Base-by-base conservation (phyloP, 1,139 yeast genomes). In the Tardiomyces depauwii region DNA sequence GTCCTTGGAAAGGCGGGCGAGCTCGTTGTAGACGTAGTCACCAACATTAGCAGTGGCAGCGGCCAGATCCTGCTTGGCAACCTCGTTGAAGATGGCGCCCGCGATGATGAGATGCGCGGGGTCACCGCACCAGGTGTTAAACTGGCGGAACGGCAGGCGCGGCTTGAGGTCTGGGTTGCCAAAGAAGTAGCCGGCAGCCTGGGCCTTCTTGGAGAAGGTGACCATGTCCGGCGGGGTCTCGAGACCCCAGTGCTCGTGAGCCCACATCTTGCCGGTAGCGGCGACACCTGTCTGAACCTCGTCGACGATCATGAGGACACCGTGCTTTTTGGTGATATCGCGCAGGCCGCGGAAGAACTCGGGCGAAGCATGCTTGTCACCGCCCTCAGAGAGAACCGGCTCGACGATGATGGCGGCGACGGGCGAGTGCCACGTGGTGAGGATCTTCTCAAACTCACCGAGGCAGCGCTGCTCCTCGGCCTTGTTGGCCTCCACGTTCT, bases 71-170 rank as follows among this genome's bases (percentile, higher is more conserved):
- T 82, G 69, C 60, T 78, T 77, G 49, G 69, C 66, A 46, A 82
- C 67, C 65, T 82, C 88, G 52, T 73, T 66, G 62, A 78, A 78
- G 55, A 83, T 82, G 52, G 83, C 77, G 53, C 80, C 78, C 47
- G 89, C 82, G 60, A 84, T 73, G 55, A 82, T 68, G 60, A 84
- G 77, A 68, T 82, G 78, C 51, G 87, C 79, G 61, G 91, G 88
- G 70, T 83, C 94, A 56, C 94, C 94, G 66, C 89, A 82, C 94
- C 94, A 83, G 50, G 94, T 83, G 77, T 83, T 83, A 74, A 83
- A 83, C 71, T 83, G 91, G 65, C 93, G 80, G 73, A 80, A 83
- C 42, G 93, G 78, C 63, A 70, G 59, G 63, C 77, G 72, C 55
- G 94, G 94, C 53, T 81, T 72, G 53, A 84, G 66, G 53, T 77